These are phyloP conservation scores for Suillus plorans DNA, from an alignment of 768 basidiomycete genomes.

Conservation along the genomic window DNA sequence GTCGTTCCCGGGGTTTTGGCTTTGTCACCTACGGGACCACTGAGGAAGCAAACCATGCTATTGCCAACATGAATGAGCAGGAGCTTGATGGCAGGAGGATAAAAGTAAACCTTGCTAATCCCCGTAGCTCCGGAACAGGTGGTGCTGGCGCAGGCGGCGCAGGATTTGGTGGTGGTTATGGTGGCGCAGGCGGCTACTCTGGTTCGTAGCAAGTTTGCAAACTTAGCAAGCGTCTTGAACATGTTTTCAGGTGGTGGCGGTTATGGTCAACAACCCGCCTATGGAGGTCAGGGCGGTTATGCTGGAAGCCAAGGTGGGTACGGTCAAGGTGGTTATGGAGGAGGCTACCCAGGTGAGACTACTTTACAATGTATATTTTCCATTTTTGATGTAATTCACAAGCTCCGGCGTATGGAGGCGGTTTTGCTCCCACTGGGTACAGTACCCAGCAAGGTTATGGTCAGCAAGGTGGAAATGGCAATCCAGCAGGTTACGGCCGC, in stretches of 20 bases:
- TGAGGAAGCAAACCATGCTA: conserved; percentile 77
- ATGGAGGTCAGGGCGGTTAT: conserved; percentile 24
- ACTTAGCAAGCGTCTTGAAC: conserved; percentile 13
- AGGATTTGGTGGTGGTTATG: conserved; percentile 29
- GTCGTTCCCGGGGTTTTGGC: conserved; percentile 95
- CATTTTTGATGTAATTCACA: conserved; percentile 20
- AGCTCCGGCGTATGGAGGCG: conserved; percentile 20
- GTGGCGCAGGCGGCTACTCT: conserved; percentile 31
- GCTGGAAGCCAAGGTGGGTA: conserved; percentile 30
- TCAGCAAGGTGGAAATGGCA: conserved; percentile 24
- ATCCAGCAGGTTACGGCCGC: conserved; percentile 30
- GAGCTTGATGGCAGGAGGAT: conserved; percentile 93
- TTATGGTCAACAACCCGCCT: conserved; percentile 26
- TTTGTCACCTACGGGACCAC: conserved; percentile 77
- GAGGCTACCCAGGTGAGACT: conserved; percentile 19
- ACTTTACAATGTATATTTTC: conserved; percentile 4
- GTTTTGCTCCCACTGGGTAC: conserved; percentile 16
- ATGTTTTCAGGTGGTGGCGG: conserved; percentile 23
- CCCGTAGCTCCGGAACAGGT: conserved; percentile 52
- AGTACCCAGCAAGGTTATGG: conserved; percentile 21
- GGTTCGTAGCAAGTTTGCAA: conserved; percentile 16
- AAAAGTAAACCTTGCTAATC: conserved; percentile 84
- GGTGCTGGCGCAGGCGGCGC: conserved; percentile 39
- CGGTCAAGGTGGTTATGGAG: conserved; percentile 26
- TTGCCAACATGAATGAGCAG: conserved; percentile 76